Base-by-base conservation (phyloP, 1,284 basidiomycete species). In the Marasmius oreades region DNA sequence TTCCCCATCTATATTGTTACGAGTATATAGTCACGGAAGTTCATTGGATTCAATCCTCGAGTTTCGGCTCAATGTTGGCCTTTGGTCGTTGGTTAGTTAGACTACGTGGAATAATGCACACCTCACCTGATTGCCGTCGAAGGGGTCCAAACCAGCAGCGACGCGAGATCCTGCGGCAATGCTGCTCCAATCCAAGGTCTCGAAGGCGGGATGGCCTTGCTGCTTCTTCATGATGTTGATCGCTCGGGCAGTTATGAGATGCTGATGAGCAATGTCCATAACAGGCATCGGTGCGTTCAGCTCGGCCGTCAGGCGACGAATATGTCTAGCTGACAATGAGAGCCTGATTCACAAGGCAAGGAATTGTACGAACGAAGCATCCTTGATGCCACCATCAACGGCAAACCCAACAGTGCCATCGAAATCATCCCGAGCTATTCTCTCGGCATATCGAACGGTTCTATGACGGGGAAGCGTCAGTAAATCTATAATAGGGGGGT, bases 361-460 rank as follows among this genome's bases (percentile, higher is more conserved):
- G 22, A 56, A 44, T 24, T 18, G 33, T 18, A 74, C 77, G 33
- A 63, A 81, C 74, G 78, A 71, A 16, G 75, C 76, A 67, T 95
- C 93, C 65, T 93, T 93, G 65, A 95, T 84, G n/a, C 93, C 94
- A 16, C 92, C 91, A 37, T 88, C 86, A 54, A 95, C 82, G n/a
- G 86, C 78, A 69, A 96, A 95, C n/a, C 93, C 94, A 39, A 77
- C 77, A 8, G 80, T 77, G 18, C 86, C 90, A 59, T 93, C 86
- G 67, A 94, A 95, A 36, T 82, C 75, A 71, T 92, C 84, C 53
- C 82, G 70, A 2, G 82, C 69, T 75, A 93, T 90, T 66, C 85
- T 86, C 42, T 82, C 77, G 26, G 81, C 81, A 64, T 89, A 90
- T n/a, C 77, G 72, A 52, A 85, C 61, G 50, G 82, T 70, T 39